A percentile compares a stretch with the other conserved stretches of the same genome.
Conservation (phyloP, 2,329 filamentous ascomycete genomes). For the Alternaria ventricosa region DNA sequence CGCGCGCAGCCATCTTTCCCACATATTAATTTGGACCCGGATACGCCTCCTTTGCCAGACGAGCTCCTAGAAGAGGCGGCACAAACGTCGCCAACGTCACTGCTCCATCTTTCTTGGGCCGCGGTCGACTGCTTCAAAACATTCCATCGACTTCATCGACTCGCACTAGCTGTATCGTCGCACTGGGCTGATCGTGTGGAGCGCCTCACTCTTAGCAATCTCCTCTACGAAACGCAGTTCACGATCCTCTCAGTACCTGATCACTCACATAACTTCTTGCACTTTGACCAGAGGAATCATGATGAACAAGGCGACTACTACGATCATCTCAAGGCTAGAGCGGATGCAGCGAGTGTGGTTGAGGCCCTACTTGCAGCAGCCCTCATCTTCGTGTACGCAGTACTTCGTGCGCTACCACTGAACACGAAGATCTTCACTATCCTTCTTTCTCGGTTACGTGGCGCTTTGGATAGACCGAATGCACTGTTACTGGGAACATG, state of each 20-base stretch:
- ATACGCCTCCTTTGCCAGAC: slow-evolving; percentile 25
- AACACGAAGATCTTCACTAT: slow-evolving; percentile 27
- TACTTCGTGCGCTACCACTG: slow-evolving; percentile 26
- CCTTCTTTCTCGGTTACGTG: slow-evolving; percentile 1
- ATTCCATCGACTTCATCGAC: slow-evolving; percentile 33
- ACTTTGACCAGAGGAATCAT: slow-evolving; percentile 12
- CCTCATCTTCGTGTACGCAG: slow-evolving; percentile 33
- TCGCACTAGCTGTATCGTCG: slow-evolving; percentile 27
- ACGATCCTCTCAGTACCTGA: slow-evolving; percentile 27
- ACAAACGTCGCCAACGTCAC: slow-evolving; percentile 27
- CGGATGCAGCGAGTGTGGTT: slow-evolving; percentile 27
- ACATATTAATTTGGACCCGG: slow-evolving; percentile 20
- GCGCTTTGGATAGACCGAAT: background rate
- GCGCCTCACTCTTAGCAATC: slow-evolving; percentile 23
- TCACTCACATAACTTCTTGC: slow-evolving; percentile 22
- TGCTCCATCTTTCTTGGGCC: slow-evolving; percentile 27
- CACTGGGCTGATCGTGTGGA: slow-evolving; percentile 20
- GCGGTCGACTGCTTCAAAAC: slow-evolving; percentile 35
- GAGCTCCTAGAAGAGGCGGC: slow-evolving; percentile 28
- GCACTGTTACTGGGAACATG: slow-evolving; percentile 3
- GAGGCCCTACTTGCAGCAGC: slow-evolving; percentile 21
- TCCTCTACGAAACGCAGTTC: slow-evolving; percentile 33
- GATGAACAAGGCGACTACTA: background rate
- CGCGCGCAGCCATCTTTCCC: slow-evolving; percentile 28
- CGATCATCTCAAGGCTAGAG: background rate